Percentiles rank a stretch among this genome's conserved stretches.
Conservation (phyloP, 768 basidiomycete genomes). For the Psilocybe subaeruginosa region DNA sequence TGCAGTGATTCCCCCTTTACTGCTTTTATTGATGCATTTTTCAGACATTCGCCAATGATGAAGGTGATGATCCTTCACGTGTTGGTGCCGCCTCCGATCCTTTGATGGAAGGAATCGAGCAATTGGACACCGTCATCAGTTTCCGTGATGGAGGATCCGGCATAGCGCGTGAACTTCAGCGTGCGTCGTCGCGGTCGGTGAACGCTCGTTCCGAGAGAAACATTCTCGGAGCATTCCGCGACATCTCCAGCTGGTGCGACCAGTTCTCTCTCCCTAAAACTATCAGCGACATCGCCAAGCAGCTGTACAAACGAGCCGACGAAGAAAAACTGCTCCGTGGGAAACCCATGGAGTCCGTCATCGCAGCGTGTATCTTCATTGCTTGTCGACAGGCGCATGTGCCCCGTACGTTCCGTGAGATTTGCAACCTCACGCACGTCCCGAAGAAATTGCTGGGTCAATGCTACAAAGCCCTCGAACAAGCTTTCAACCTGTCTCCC, state of each 20-base stretch:
- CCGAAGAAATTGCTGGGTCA: constrained; percentile 95
- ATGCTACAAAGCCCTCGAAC: constrained; percentile 87
- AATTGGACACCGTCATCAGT: constrained; percentile 93
- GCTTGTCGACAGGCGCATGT: constrained; percentile 95
- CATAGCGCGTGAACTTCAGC: constrained; percentile 88
- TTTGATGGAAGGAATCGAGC: constrained; percentile 91
- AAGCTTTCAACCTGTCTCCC: constrained; percentile 86
- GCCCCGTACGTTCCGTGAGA: constrained; percentile 95
- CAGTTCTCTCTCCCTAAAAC: constrained; percentile 92
- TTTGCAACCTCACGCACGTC: constrained; percentile 90
- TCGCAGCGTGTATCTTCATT: constrained; percentile 98
- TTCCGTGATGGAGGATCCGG: constrained; percentile 96
- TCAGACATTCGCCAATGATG: constrained; percentile 98
- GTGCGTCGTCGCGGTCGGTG: constrained; percentile 84
- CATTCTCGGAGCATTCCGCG: constrained; percentile 85
- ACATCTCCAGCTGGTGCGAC: constrained; percentile 94
- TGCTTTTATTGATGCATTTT: neutral
- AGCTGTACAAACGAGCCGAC: constrained; percentile 95
- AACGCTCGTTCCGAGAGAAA: constrained; percentile 82
- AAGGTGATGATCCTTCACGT: constrained; percentile 99
- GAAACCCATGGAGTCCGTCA: constrained; percentile 90
- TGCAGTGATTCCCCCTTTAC: constrained; percentile 16
- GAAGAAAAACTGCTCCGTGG: constrained; percentile 93
- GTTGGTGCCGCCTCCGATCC: constrained; percentile 97
- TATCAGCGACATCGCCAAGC: constrained; percentile 95